Conservation (phyloP, 805 yeast genomes). For the Blastobotrys americana region DNA sequence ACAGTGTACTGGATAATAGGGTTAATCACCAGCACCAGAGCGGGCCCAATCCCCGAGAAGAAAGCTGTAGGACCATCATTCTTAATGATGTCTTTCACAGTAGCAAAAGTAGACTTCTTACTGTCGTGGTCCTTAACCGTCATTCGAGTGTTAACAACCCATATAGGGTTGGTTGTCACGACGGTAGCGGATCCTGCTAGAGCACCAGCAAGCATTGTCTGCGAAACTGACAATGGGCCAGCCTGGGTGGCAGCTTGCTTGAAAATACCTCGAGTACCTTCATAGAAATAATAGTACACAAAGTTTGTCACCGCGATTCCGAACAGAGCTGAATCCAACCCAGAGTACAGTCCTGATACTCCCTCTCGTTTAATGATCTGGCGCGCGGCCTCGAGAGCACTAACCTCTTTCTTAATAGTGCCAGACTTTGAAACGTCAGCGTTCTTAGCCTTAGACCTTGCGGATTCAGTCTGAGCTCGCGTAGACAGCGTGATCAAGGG, state of each 20-base stretch:
- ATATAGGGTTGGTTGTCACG: conserved; percentile 75
- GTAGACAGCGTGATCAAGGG: conserved; percentile 85
- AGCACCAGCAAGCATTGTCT: conserved; percentile 71
- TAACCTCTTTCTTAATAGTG: conserved; percentile 16
- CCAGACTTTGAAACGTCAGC: conserved; percentile 16
- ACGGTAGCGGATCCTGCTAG: conserved; percentile 85
- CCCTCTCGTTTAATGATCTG: conserved; percentile 54
- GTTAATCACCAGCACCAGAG: conserved; percentile 74
- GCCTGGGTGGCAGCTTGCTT: conserved; percentile 17
- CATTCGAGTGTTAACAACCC: conserved; percentile 92
- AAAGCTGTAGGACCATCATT: conserved; percentile 66
- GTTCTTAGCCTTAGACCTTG: conserved; percentile 23
- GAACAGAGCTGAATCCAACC: conserved; percentile 77
- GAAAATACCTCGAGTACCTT: conserved; percentile 41
- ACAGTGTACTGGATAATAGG: conserved; percentile 90
- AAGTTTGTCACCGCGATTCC: conserved; percentile 85
- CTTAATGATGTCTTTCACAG: conserved; percentile 54
- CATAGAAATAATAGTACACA: conserved; percentile 86
- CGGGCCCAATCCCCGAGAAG: conserved; percentile 83
- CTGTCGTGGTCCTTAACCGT: conserved; percentile 44
- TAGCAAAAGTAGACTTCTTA: conserved; percentile 43
- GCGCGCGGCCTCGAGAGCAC: conserved; percentile 36
- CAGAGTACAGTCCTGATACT: conserved; percentile 64
- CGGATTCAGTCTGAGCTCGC: conserved; percentile 67
- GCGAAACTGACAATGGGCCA: conserved; percentile 41